phyloP scores from a whole-genome alignment of 371 early-diverging fungal species.

The Vairimorpha apis region DNA sequence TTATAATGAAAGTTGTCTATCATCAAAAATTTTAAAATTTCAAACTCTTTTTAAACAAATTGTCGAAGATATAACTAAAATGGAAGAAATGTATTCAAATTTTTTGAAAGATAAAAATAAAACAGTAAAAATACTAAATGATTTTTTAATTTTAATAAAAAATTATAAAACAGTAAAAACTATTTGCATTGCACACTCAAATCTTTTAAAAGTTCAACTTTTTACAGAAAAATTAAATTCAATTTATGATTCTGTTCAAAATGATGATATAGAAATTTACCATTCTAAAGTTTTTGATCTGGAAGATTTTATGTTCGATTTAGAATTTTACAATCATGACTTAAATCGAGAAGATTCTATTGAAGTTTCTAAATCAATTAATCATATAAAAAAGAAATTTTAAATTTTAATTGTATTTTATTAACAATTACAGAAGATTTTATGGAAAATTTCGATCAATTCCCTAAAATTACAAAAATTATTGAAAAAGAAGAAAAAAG shows the following conservation, averaged over 20 bases:
- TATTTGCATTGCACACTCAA: constrained; percentile 44
- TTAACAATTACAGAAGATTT: constrained; percentile 36
- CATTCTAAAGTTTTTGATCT: constrained; percentile 39
- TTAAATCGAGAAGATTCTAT: constrained; percentile 35
- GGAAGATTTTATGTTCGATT: constrained; percentile 54
- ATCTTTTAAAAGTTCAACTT: constrained; percentile 33
- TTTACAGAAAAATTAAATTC: constrained; percentile 33
- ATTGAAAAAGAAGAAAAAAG: constrained; percentile 49
- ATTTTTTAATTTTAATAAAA: constrained; percentile 34
- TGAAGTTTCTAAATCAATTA: constrained; percentile 26
- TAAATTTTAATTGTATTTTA: constrained; percentile 42
- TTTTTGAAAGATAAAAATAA: constrained; percentile 30
- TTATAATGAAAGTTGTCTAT: constrained; percentile 15
- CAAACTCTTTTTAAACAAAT: constrained; percentile 26
- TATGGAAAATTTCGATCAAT: constrained; percentile 32
- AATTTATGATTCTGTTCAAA: constrained; percentile 8
- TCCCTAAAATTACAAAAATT: constrained; percentile 30
- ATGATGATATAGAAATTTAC: constrained; percentile 41
- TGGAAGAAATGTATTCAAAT: constrained; percentile 11
- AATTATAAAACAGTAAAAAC: constrained; percentile 44
- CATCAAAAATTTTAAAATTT: constrained; percentile 6
- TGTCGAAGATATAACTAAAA: constrained; percentile 14
- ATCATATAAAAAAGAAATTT: constrained; percentile 25
- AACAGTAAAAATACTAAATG: constrained; percentile 30
- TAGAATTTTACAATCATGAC: constrained; percentile 40